Evolutionary conservation across 2,329 filamentous ascomycete species (phyloP), one percentile per base, ranked within the genome.

Genomic region (Eurotiales sp.): DNA sequence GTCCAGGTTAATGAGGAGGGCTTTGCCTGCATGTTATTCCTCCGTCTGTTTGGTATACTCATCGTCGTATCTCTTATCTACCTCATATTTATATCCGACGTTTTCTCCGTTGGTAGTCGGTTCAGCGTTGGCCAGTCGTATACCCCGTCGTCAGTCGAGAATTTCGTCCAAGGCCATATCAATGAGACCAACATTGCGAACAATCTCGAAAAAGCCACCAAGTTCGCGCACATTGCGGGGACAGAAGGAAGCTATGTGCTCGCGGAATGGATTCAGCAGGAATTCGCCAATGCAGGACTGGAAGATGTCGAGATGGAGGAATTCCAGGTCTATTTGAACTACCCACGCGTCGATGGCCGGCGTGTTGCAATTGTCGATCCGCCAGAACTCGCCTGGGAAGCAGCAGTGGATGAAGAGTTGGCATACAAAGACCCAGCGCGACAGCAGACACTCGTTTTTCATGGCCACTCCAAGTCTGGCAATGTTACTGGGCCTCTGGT

Each of bases 291-390:
- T 46, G 84, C 85, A 41, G 81, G 82, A 3, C 77, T 99, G 63
- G 90, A 96, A 60, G 77, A 86, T 52, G 84, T 95, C 22, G 73
- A 77, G 45, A 78, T 90, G 62, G 87, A 95, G 61, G 82, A 90
- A 64, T 95, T 88, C 68, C 80, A 86, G 61, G 91, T 95, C 14
- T 97, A 96, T 66, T 75, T 97, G 62, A 97, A 97, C 69, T 99
- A 95, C 66, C 90, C 93, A 0, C 86, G 78, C 56, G 73, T 79
- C 23, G 85, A 82, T 54, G 93, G 92, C 11, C 80, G 93, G 45
- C 81, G 84, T 52, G 85, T 99, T 34, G 84, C 91, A 55, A 88
- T 99, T 46, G 75, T 96, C 55, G 84, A 86, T 30, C 79, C 79
- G 0, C 81, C 85, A 47, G 84, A 83, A 55, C 74, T 84, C 30